Base-by-base conservation (phyloP, 306 rosid genomes). In the Sindora glabra region DNA sequence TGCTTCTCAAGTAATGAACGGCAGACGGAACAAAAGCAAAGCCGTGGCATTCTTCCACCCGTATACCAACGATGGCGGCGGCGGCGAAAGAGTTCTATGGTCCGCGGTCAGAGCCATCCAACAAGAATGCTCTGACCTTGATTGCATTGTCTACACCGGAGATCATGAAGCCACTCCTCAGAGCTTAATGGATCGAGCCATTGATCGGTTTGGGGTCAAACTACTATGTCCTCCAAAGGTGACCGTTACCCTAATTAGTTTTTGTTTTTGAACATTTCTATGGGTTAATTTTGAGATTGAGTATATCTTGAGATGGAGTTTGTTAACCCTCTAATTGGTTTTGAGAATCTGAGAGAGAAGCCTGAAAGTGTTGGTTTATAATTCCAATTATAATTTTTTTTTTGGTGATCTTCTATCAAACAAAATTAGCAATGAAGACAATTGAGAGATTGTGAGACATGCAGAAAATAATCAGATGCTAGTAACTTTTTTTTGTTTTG, bases 21-120 rank as follows among this genome's bases (percentile, higher is more conserved):
- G 80, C 13, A 71, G 90, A 27, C 34, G 68, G 38, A 81, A 26
- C 66, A 77, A 83, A 32, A 81, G 82, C 62, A 74, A 30, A 22
- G 92, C 90, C 18, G 72, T 92, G n/a, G 96, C 78, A 1, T 92
- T 88, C 89, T 89, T 92, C 81, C 96, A 92, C 52, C 99, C 96
- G 3, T 92, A 76, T 77, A 89, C 99, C 69, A 89, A 89, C 67
- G 94, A 85, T 27, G 96, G 95, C 7, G 96, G 94, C 34, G 99
- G 96, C 8, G 90, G 99, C 4, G 99, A 92, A 63, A 71, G 94
- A 57, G 96, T 92, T 9, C 74, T 92, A 4, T 92, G 99, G 99
- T 89, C 96, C 58, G 90, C 90, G 39, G 87, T 92, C 36, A 92
- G 77, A 82, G 90, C 85, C 44, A 41, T 89, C 58, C 95, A 92